Conservation (phyloP, 768 basidiomycete species). For the Agrocybe pediades region DNA sequence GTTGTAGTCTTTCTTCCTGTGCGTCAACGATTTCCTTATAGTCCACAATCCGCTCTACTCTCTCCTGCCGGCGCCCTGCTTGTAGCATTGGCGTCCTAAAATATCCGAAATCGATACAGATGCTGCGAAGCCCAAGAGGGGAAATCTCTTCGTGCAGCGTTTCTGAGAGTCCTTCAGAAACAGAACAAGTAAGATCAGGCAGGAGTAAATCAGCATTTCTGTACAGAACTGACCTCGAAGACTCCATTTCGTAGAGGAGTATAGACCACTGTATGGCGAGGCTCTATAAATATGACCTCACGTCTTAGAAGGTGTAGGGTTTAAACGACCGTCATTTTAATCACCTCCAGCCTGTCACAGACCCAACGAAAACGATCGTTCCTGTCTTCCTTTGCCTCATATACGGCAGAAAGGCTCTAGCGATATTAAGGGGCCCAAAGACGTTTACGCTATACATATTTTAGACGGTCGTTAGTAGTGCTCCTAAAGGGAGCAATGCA, state of each 20-base stretch:
- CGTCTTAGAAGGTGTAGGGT: not conserved
- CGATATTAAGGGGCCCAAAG: constrained; percentile 46
- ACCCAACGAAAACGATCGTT: constrained; percentile 45
- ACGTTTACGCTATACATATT: constrained; percentile 39
- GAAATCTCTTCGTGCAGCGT: constrained; percentile 37
- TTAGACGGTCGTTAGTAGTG: not conserved
- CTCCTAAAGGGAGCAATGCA: not conserved
- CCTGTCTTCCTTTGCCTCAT: constrained; percentile 45
- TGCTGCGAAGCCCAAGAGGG: constrained; percentile 37
- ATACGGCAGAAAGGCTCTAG: constrained; percentile 47
- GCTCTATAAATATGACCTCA: constrained; percentile 14
- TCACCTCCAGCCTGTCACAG: constrained; percentile 41
- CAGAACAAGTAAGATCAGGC: not conserved
- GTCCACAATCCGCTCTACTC: constrained; percentile 32
- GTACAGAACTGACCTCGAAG: constrained; percentile 26
- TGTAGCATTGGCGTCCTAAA: constrained; percentile 37
- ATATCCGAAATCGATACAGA: constrained; percentile 41
- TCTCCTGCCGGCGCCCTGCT: constrained; percentile 26
- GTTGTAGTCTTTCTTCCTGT: constrained; percentile 15
- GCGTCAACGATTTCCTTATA: constrained; percentile 27
- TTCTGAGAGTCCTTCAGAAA: constrained; percentile 27
- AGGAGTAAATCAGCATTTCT: not conserved
- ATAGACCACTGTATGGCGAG: constrained; percentile 35
- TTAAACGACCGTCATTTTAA: not conserved
- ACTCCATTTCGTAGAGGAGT: constrained; percentile 41